Evolutionary conservation across 306 rosid genomes (phyloP), one percentile per base, ranked within the genome.

Genomic region (Argentina anserina): DNA sequence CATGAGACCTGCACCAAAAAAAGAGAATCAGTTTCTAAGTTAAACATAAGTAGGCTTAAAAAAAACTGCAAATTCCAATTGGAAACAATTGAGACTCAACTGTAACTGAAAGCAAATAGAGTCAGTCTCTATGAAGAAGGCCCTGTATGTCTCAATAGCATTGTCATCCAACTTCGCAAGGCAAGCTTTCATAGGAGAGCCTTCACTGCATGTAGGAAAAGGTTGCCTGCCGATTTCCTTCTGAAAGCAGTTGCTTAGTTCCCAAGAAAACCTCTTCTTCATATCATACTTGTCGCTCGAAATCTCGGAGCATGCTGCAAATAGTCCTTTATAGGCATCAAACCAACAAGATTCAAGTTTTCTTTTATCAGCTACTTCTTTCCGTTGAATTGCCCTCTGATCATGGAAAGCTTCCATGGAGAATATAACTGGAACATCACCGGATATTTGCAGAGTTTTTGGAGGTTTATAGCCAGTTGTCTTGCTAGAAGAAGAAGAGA

Each of bases 71-170:
- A 20, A 36, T 69, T 46, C 43, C 17, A 59, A 59, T 4, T 59
- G 36, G 7, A 49, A 52, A 40, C 8, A 17, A 69, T 34, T 6
- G n/a, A 45, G 2, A 78, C 88, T 82, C 70, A 80, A 86, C 91
- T 92, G 97, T 46, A 92, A 78, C 65, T 90, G 97, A 76, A 86
- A 76, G 68, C 93, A 92, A 82, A 90, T 90, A 29, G 89, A 70
- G 45, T 90, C 88, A 53, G 93, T 92, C 70, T 92, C 97, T 0
- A 90, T 92, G 82, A 85, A 92, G 83, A 90, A 92, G 77, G 80
- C 91, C 21, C 85, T 91, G 25, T 90, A 90, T 40, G 87, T 84
- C 63, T 81, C 72, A 56, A 84, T 84, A 15, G 86, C 87, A 83
- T 76, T 39, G 17, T 93, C 86, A 70, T 84, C 83, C 2, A 93